These are phyloP conservation scores for Wickerhamiella spandovensis DNA, from an alignment of 805 yeast species.

Conservation along the genomic window DNA sequence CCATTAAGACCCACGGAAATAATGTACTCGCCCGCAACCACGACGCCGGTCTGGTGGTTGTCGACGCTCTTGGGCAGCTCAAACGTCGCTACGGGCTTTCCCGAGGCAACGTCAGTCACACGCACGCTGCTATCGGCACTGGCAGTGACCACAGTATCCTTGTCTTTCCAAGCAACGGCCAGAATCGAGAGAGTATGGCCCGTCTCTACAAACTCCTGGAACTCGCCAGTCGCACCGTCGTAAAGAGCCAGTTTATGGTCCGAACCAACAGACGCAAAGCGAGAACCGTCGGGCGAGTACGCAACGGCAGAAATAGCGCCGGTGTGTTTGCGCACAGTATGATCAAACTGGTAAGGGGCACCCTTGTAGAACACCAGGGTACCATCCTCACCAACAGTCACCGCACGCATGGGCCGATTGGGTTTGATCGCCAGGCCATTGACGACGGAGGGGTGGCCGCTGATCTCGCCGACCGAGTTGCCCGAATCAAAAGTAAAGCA, in stretches of 20 bases:
- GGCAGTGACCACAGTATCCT: constrained; percentile 48
- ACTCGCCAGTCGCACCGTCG: constrained; percentile 81
- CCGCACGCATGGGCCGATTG: constrained; percentile 83
- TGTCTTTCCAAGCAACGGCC: constrained; percentile 55
- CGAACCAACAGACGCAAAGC: constrained; percentile 67
- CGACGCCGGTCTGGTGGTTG: constrained; percentile 71
- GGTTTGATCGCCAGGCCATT: constrained; percentile 78
- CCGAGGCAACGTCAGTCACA: constrained; percentile 41
- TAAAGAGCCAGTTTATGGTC: constrained; percentile 67
- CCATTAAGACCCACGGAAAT: constrained; percentile 64
- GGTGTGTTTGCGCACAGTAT: constrained; percentile 58
- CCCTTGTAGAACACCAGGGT: constrained; percentile 76
- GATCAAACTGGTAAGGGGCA: constrained; percentile 82
- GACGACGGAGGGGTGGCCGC: constrained; percentile 77
- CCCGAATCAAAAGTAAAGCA: constrained; percentile 92
- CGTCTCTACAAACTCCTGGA: constrained; percentile 34
- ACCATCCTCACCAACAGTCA: constrained; percentile 82
- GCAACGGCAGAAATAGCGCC: constrained; percentile 71
- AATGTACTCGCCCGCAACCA: constrained; percentile 45
- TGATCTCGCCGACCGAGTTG: constrained; percentile 90
- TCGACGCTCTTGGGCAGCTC: constrained; percentile 33
- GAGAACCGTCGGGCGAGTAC: constrained; percentile 70
- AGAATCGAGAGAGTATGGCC: constrained; percentile 71
- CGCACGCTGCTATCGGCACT: constrained; percentile 74
- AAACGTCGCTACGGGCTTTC: constrained; percentile 39